Base-by-base conservation (phyloP, 352 stramenopile genomes). In the Lagenidium giganteum region DNA sequence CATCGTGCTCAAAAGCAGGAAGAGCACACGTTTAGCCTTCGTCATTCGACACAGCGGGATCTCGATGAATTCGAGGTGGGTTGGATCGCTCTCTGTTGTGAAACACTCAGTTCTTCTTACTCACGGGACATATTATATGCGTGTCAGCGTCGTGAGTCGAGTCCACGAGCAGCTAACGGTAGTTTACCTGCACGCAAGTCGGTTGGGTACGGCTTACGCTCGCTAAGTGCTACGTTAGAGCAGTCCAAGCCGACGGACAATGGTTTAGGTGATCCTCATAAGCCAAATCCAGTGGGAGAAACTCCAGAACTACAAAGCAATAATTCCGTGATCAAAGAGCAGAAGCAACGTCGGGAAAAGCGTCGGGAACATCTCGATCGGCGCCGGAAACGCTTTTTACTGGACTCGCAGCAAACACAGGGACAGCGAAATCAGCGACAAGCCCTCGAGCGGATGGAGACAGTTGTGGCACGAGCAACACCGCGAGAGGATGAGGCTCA, bases 321-420 rank as follows among this genome's bases (percentile, higher is more conserved):
- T 3, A 22, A 32, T 2, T 28, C 24, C 2, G 42, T 53, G 5
- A 83, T 89, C 31, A 63, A 73, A 17, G 61, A 79, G 23, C 70
- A 84, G 44, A 70, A 61, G 13, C 38, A 71, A 22, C 56, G 70
- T 16, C 68, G 73, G 32, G 67, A 70, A 29, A 67, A 67, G 39
- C 68, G 76, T n/a, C 75, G 65, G n/a, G 69, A 76, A 17, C 57
- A 57, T 22, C 57, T 81, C 16, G 61, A 64, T 18, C 51, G 68
- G 9, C 64, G 76, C 14, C 62, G 71, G 20, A 82, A 84, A 45
- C 66, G 70, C 13, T 87, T 89, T 34, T 32, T 87, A 23, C 73
- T 83, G 45, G 67, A 83, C 18, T 77, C 41, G 2, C 8, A 47
- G 8, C 47, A 59, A 20, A 14, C 27, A 2, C 48, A 59, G 18